Percentiles rank a stretch among this genome's conserved stretches.
These are phyloP conservation scores for Pythium aphanidermatum DNA, from an alignment of 352 stramenopile genomes.

Conservation along the genomic window DNA sequence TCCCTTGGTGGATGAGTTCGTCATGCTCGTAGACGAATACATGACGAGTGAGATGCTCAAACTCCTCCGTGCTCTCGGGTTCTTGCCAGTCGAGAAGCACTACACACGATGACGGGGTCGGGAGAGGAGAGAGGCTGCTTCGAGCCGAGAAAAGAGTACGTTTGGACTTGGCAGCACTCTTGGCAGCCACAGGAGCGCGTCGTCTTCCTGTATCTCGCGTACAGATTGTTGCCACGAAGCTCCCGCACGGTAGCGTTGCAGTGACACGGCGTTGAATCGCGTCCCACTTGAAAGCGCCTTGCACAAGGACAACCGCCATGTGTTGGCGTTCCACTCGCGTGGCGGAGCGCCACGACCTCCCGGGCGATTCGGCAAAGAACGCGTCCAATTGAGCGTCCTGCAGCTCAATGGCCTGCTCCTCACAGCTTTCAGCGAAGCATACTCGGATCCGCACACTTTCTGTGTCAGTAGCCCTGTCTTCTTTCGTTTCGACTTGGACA, in stretches of 20 bases:
- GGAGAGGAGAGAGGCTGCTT: constrained; percentile 24
- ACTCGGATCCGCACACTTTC: constrained; percentile 20
- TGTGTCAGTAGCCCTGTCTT: neutral
- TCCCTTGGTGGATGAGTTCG: constrained; percentile 51
- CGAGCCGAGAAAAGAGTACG: too few species aligned
- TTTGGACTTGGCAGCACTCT: too few species aligned
- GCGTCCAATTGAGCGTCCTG: constrained; percentile 50
- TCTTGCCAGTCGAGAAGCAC: constrained; percentile 34
- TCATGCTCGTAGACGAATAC: constrained; percentile 40
- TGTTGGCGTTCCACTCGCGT: constrained; percentile 5
- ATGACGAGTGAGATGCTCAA: neutral
- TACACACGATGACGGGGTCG: constrained; percentile 33
- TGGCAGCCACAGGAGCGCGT: too few species aligned
- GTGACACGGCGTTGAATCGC: constrained; percentile 5
- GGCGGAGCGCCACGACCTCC: constrained; percentile 30
- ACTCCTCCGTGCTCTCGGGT: neutral
- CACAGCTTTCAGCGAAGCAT: constrained; percentile 41
- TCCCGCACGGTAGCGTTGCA: constrained; percentile 14
- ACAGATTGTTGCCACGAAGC: constrained; percentile 7
- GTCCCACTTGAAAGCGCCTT: constrained; percentile 12
- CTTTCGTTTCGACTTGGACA: constrained; percentile 47
- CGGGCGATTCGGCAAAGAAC: constrained; percentile 20
- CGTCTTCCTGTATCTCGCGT: constrained; percentile 6
- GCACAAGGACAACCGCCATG: constrained; percentile 10
- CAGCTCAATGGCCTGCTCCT: constrained; percentile 40